A percentile compares a stretch with the other conserved stretches of the same genome.
Conservation (phyloP, 257 asterid species). For the Capsicum rhomboideum region DNA sequence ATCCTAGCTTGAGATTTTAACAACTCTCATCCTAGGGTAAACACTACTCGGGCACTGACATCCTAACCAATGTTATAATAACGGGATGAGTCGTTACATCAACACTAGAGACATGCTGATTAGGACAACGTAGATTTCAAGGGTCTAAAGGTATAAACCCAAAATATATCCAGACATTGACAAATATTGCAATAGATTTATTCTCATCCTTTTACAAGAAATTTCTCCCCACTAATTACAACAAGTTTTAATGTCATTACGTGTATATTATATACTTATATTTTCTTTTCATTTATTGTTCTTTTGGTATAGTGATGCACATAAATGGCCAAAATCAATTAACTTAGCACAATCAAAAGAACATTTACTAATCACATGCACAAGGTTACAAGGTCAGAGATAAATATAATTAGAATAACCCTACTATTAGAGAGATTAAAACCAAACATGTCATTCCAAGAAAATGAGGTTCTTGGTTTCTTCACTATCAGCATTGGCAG, state of each 20-base stretch:
- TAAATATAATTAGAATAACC: accelerated
- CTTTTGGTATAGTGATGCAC: not conserved
- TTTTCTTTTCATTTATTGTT: not conserved
- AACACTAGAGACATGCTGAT: not conserved
- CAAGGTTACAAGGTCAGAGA: not conserved
- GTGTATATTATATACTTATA: not conserved
- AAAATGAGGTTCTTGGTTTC: no score
- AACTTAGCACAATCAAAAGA: not conserved
- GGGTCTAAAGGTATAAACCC: not conserved
- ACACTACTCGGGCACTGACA: no score
- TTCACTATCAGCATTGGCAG: no score
- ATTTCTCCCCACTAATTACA: not conserved
- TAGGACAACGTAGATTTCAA: not conserved
- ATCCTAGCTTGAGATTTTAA: no score
- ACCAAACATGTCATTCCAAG: no score
- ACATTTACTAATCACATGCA: not conserved
- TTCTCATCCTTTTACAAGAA: not conserved
- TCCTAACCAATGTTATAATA: no score
- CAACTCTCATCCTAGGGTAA: no score
- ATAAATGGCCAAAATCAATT: no score
- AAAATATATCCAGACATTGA: not conserved
- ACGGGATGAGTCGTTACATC: no score
- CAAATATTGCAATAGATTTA: not conserved
- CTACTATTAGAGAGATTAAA: no score
- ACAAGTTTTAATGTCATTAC: not conserved